phyloP scores from a whole-genome alignment of 495 filamentous ascomycete species.

The Aspergillus indologenus region DNA sequence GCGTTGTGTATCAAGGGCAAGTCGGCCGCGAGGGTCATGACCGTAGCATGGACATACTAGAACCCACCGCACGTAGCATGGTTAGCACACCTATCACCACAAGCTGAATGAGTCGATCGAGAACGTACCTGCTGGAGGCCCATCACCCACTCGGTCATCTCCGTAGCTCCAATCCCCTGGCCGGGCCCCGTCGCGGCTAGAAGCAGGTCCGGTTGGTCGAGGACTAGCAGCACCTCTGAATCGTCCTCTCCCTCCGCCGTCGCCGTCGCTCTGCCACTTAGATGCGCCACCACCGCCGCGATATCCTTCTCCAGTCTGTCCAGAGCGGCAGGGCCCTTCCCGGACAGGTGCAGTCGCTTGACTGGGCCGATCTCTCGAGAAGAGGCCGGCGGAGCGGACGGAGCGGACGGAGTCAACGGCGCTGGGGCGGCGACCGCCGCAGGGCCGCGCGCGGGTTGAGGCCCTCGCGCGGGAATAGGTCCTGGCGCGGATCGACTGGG shows the following conservation, averaged over 20 bases:
- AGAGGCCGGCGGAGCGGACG: conserved; percentile 3
- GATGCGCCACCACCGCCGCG: conserved; percentile 29
- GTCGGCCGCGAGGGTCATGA: conserved; percentile 69
- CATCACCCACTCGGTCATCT: conserved; percentile 45
- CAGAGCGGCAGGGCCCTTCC: conserved; percentile 33
- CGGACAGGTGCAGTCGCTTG: conserved; percentile 36
- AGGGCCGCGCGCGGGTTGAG: conserved; percentile 10
- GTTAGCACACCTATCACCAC: conserved; percentile 7
- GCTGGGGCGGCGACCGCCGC: conserved; percentile 8
- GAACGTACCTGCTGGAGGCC: conserved; percentile 42
- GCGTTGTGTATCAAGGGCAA: conserved; percentile 60
- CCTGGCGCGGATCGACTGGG: conserved; percentile 33
- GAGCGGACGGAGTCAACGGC: neutral
- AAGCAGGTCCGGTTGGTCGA: conserved; percentile 52
- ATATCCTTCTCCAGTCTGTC: conserved; percentile 41
- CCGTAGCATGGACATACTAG: conserved; percentile 53
- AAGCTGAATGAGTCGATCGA: too few relatives aligned
- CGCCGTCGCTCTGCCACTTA: too few relatives aligned
- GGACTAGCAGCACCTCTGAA: conserved; percentile 38
- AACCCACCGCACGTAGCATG: neutral
- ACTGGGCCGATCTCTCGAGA: conserved; percentile 26
- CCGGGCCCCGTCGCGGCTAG: conserved; percentile 43
- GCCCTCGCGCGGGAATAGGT: conserved; percentile 28
- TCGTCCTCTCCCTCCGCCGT: conserved; percentile 23
- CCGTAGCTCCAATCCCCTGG: conserved; percentile 42